phyloP scores from a whole-genome alignment of 2,329 filamentous ascomycete species.

The Cladorrhinum sp. region DNA sequence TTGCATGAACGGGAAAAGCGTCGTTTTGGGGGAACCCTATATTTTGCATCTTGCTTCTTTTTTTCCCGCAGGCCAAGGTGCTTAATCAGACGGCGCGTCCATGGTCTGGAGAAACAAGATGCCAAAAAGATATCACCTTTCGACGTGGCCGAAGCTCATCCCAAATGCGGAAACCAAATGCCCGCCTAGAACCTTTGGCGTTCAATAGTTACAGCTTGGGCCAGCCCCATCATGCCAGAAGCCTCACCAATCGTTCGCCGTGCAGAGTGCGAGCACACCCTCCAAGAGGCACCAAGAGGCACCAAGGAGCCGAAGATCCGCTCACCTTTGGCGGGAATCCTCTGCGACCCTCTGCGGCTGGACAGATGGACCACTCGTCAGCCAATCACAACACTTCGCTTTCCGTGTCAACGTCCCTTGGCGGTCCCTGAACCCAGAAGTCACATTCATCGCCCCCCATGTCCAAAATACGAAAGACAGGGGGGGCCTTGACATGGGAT shows the following conservation, averaged over 20 bases:
- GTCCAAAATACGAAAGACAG: conserved; percentile 15
- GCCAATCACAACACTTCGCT: background rate
- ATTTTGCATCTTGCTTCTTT: background rate
- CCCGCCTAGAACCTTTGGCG: conserved; percentile 6
- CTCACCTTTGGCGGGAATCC: conserved; percentile 7
- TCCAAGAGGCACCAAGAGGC: no score
- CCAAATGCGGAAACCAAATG: background rate
- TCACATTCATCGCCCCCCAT: conserved; percentile 5
- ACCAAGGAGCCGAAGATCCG: background rate
- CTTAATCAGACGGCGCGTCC: no score
- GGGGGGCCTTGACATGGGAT: background rate
- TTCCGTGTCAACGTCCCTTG: background rate
- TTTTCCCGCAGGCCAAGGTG: background rate
- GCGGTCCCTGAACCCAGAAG: background rate
- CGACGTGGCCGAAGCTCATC: conserved; percentile 13
- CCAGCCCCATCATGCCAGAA: conserved; percentile 4
- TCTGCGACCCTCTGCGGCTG: conserved; percentile 1
- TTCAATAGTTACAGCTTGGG: conserved; percentile 17
- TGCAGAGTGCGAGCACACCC: background rate
- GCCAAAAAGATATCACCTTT: background rate
- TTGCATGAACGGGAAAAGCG: background rate
- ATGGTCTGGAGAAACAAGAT: background rate
- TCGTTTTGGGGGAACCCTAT: background rate
- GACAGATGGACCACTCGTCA: no score
- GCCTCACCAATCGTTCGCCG: background rate